Base-by-base conservation (phyloP, 257 asterid species). In the Petrea volubilis region DNA sequence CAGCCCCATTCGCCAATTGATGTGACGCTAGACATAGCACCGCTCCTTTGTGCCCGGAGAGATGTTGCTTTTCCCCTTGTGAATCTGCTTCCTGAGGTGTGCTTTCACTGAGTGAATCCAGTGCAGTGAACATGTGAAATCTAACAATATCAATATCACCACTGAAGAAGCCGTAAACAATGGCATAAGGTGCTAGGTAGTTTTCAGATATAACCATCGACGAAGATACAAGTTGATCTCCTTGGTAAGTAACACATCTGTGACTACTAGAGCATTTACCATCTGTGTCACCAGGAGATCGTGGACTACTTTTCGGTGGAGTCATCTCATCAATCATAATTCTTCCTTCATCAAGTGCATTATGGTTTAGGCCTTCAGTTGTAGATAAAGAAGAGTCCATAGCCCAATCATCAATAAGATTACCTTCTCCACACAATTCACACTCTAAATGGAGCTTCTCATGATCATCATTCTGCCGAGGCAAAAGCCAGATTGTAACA, bases 21-120 rank as follows among this genome's bases (percentile, higher is more conserved):
- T 90, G 98, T 59, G 96, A 86, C 67, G 99, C 99, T 84, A 94
- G 86, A 82, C 99, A 89, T 64, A 94, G 86, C 33, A 94, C 91
- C 76, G 96, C 93, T 66, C 93, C 97, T 6, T 70, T 82, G 76
- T 94, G 99, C 65, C 99, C 99, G 53, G 76, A 73, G 72, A 94
- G 91, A 80, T 47, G 77, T 58, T 71, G 82, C 57, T 77, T 87
- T 63, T 83, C 60, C 74, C 79, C 83, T 58, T 72, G 77, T 61
- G 83, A 68, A 61, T 71, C 77, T 72, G 80, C 71, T 70, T 73
- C 74, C 20, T 68, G 74, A 60, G 50, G 60, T 7, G 76, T 67
- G 72, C 70, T 79, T 79, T 63, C 82, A 73, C 58, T 67, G 73
- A 64, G 79, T 57, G 79, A 80, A 74, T 80, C 80, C 53, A 70